Percentiles rank a stretch among this genome's conserved stretches.
Conservation (phyloP, 139 green algal species). For the Volvox reticuliferus region DNA sequence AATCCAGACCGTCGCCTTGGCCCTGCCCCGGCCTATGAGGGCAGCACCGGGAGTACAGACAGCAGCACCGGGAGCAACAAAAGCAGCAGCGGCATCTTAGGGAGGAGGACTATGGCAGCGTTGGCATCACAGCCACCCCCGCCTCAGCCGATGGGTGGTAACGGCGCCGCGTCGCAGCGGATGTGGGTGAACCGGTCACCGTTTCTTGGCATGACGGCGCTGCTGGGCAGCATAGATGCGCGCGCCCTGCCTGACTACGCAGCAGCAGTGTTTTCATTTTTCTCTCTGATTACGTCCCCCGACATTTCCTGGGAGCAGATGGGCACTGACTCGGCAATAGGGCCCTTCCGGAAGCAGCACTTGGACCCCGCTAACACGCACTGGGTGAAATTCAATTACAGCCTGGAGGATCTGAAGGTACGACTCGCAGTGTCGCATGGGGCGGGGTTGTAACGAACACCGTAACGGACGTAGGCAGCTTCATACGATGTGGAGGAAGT, state of each 20-base stretch:
- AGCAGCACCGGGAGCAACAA: not conserved
- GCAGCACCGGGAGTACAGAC: not conserved
- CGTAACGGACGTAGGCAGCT: no score
- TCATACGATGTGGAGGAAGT: no score
- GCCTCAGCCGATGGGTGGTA: not conserved
- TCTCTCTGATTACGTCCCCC: not conserved
- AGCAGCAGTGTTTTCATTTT: not conserved
- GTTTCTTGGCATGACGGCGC: conserved; percentile 5
- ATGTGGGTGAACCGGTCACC: conserved; percentile 17
- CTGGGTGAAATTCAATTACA: not conserved
- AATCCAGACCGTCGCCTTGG: not conserved
- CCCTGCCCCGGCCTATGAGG: not conserved
- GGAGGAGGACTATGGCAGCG: not conserved
- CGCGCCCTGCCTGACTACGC: not conserved
- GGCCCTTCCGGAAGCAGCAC: conserved; percentile 28
- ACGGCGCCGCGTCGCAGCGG: not conserved
- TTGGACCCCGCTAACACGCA: not conserved
- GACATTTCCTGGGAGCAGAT: not conserved
- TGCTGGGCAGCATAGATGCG: conserved; percentile 5
- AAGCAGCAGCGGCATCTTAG: not conserved
- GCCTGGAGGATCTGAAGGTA: conserved; percentile 9
- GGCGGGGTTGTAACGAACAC: no score
- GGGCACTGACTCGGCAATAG: not conserved
- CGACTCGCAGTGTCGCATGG: not conserved
- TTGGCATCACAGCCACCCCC: not conserved